A percentile compares a stretch with the other conserved stretches of the same genome.
These are phyloP conservation scores for Aegilops longissima DNA, from an alignment of 176 grass and related monocot genomes.

Conservation along the genomic window DNA sequence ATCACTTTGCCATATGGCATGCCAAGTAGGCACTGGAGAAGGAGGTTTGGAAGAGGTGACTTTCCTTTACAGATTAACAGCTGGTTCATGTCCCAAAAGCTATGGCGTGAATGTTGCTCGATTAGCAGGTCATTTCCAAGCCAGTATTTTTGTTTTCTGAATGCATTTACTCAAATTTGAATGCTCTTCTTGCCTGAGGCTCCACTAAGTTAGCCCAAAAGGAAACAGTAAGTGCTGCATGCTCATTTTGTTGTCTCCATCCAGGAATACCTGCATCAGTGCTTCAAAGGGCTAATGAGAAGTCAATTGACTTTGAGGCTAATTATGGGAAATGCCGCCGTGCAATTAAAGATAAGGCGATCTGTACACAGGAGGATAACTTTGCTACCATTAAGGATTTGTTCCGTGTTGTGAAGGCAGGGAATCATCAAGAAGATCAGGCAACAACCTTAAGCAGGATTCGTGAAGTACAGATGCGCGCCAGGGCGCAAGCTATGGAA, in stretches of 20 bases:
- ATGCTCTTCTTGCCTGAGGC: neutral
- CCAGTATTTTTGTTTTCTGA: conserved; percentile 10
- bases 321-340: conserved; percentile 49
- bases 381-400: conserved; percentile 53
- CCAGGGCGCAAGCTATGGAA: conserved; percentile 32
- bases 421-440: conserved; percentile 33
- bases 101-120: conserved; percentile 98
- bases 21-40: conserved; percentile 62
- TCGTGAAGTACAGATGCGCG: conserved; percentile 50
- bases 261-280: conserved; percentile 79
- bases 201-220: neutral
- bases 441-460: conserved; percentile 42
- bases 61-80: conserved; percentile 78
- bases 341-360: conserved; percentile 21
- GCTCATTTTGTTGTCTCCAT: conserved; percentile 20
- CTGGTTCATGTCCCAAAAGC: conserved; percentile 95
- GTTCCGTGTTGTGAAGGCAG: conserved; percentile 32
- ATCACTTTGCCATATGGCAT: conserved; percentile 89
- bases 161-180: conserved; percentile 5
- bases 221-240: neutral
- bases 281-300: conserved; percentile 72
- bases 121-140: conserved; percentile 68
- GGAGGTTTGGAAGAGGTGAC: conserved; percentile 82
- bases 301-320: conserved; percentile 79
- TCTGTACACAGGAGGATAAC: conserved; percentile 20